phyloP scores from a whole-genome alignment of 768 basidiomycete genomes.

The Russula sp. region DNA sequence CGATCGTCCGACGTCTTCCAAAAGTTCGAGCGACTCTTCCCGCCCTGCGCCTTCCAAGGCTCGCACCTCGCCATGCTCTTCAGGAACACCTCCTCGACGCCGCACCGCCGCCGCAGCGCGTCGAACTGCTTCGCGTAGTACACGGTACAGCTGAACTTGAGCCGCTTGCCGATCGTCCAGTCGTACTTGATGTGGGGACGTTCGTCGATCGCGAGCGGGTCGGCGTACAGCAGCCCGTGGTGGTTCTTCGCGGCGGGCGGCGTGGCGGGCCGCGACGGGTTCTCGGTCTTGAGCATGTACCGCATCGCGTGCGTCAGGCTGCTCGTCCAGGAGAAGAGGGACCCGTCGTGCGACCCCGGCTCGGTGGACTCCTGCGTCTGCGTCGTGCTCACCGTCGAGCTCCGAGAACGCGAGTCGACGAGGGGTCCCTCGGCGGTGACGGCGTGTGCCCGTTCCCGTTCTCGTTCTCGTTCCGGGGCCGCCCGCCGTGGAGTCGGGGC shows the following conservation, averaged over 20 bases:
- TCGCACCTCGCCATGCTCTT: conserved; percentile 53
- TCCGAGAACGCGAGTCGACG: conserved; percentile 4
- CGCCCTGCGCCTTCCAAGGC: conserved; percentile 71
- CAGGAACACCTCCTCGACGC: conserved; percentile 52
- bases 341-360: neutral
- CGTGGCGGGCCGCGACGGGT: conserved; percentile 29
- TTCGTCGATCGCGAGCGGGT: conserved; percentile 47
- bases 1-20: conserved; percentile 76
- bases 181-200: conserved; percentile 81
- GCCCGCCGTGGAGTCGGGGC: no score
- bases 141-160: conserved; percentile 75
- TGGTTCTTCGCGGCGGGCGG: conserved; percentile 37
- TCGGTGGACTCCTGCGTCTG: conserved; percentile 10
- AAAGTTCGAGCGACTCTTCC: conserved; percentile 76
- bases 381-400: conserved; percentile 10
- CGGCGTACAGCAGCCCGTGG: conserved; percentile 43
- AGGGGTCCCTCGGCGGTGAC: neutral
- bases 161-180: conserved; percentile 66
- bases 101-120: conserved; percentile 55
- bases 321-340: conserved; percentile 43
- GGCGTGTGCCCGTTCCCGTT: no score
- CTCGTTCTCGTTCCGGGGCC: no score
- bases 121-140: conserved; percentile 84
- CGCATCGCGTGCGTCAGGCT: conserved; percentile 56
- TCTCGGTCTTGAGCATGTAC: conserved; percentile 42